These are phyloP conservation scores for Fraxinus floribunda DNA, from an alignment of 305 asterid species.

Conservation along the genomic window DNA sequence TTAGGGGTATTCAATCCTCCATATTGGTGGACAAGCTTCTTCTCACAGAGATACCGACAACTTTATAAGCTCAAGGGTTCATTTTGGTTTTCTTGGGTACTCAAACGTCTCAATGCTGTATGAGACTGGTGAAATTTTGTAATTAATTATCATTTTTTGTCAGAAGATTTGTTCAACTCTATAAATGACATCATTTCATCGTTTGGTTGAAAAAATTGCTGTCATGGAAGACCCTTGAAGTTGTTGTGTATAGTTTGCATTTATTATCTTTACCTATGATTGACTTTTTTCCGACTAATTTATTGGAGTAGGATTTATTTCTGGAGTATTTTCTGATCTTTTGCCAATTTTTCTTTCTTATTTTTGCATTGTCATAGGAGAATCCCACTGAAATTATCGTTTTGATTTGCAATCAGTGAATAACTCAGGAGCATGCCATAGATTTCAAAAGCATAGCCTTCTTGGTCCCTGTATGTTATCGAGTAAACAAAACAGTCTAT, in stretches of 20 bases:
- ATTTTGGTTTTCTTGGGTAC: background rate
- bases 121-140: slow-evolving; percentile 6
- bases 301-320: background rate
- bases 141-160: background rate
- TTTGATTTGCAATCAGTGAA: background rate
- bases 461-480: background rate
- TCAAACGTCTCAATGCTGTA: background rate
- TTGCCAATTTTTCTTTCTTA: background rate
- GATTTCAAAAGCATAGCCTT: background rate
- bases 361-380: background rate
- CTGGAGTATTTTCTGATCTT: background rate
- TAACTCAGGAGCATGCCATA: background rate
- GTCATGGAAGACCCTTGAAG: slow-evolving; percentile 5
- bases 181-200: background rate
- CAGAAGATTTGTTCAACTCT: background rate
- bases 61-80: slow-evolving; percentile 18
- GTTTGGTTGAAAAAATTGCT: background rate
- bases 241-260: background rate
- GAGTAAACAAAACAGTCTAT: background rate
- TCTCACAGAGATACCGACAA: slow-evolving; percentile 3
- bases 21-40: slow-evolving; percentile 9
- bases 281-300: background rate
- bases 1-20: slow-evolving; percentile 16
- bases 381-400: background rate
- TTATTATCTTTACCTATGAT: background rate